Evolutionary conservation across 2,329 filamentous ascomycete genomes (phyloP).

Genomic region (Epichloe glyceriae): DNA sequence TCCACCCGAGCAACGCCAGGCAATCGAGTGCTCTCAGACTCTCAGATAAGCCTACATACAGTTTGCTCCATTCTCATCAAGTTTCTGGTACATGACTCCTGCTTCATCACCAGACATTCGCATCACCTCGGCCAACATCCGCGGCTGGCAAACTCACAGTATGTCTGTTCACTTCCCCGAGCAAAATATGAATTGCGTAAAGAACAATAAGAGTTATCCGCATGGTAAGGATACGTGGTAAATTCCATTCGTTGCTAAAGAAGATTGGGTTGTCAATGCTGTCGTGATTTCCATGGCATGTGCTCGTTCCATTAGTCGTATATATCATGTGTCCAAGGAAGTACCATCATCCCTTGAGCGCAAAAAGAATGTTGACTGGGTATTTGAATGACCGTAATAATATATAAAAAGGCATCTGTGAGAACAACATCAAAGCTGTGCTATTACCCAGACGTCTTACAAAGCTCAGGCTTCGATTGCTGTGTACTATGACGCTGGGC

Average conservation of each 20-base stretch:
- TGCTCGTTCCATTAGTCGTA: not conserved
- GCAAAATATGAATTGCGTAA: not conserved
- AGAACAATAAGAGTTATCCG: not conserved
- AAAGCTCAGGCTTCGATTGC: slow-evolving; percentile 1
- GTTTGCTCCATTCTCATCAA: too few relatives aligned
- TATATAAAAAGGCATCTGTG: not conserved
- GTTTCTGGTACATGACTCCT: too few relatives aligned
- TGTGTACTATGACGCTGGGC: slow-evolving; percentile 14
- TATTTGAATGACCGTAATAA: not conserved
- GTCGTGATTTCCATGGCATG: not conserved
- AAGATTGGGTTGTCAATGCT: not conserved
- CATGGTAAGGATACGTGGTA: not conserved
- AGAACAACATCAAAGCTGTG: not conserved
- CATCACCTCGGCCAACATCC: too few relatives aligned
- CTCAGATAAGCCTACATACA: too few relatives aligned
- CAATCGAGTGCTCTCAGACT: not conserved
- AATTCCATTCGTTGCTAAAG: not conserved
- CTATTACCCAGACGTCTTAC: not conserved
- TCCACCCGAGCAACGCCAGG: not conserved
- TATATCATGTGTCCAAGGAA: not conserved
- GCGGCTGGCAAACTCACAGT: too few relatives aligned
- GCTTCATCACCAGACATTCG: too few relatives aligned
- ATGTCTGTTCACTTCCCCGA: too few relatives aligned
- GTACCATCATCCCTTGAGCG: not conserved
- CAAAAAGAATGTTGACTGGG: not conserved